A percentile compares a stretch with the other conserved stretches of the same genome.
Evolutionary conservation across 106 monocot genomes (phyloP).

Genomic region (Narthecium ossifragum): DNA sequence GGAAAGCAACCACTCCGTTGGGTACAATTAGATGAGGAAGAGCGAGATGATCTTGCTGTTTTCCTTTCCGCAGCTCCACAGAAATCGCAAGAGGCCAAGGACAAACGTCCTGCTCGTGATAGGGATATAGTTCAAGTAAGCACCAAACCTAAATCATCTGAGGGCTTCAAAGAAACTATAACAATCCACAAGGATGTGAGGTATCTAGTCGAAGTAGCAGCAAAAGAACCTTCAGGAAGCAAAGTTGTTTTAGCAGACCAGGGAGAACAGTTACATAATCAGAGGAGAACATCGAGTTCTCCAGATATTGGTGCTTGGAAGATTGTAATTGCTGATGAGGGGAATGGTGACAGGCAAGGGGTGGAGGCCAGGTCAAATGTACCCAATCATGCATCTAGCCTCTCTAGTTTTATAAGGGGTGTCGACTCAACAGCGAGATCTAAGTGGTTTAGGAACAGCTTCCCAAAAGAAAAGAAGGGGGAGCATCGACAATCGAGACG

Average conservation of each 20-base stretch:
- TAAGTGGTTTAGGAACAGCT: conserved; percentile 38
- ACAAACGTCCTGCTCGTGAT: neutral
- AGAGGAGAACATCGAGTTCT: conserved; percentile 19
- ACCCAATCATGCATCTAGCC: conserved; percentile 3
- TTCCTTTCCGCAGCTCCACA: conserved; percentile 35
- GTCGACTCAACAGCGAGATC: conserved; percentile 20
- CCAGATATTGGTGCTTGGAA: conserved; percentile 41
- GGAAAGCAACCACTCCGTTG: conserved; percentile 28
- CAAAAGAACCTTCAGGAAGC: conserved; percentile 4
- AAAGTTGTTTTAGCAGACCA: conserved; percentile 11
- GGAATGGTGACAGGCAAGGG: conserved; percentile 10
- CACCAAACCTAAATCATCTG: neutral
- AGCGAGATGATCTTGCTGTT: conserved; percentile 42
- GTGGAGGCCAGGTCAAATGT: conserved; percentile 8
- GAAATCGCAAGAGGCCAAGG: conserved; percentile 12
- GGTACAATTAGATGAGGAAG: conserved; percentile 49
- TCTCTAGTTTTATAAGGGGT: conserved; percentile 16
- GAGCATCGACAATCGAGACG: conserved; percentile 15
- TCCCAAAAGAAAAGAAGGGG: conserved; percentile 37
- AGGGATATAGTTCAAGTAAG: neutral
- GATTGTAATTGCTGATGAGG: conserved; percentile 33
- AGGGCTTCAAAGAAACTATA: conserved; percentile 5
- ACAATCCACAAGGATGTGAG: conserved; percentile 8
- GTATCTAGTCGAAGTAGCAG: neutral
- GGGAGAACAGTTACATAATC: conserved; percentile 8